These are phyloP conservation scores for Nymphaea colorata DNA, from an alignment of 164 flowering plant species.

Conservation along the genomic window DNA sequence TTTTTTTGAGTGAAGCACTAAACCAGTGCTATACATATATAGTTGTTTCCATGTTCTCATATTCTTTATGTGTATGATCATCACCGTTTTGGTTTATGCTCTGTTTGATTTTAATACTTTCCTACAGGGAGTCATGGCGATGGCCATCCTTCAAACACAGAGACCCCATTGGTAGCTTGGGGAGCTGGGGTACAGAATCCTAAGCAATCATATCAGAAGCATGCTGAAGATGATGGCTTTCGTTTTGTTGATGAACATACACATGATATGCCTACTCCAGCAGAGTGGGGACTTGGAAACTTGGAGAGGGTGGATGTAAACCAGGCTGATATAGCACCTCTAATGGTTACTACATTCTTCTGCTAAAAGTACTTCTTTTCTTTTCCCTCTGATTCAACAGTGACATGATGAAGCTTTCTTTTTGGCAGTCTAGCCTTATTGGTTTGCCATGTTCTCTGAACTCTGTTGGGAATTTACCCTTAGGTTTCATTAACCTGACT, in stretches of 20 bases:
- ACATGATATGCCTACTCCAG: constrained; percentile 86
- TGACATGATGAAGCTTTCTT: not conserved
- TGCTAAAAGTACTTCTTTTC: not conserved
- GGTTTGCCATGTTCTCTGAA: constrained; percentile 90
- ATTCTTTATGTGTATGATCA: too few species aligned
- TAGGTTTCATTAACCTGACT: constrained; percentile 49
- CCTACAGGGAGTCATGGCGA: constrained; percentile 94
- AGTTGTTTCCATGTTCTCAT: too few species aligned
- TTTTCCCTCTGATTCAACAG: not conserved
- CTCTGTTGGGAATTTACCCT: constrained; percentile 88
- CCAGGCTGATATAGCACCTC: constrained; percentile 97
- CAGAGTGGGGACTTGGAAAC: constrained; percentile 69
- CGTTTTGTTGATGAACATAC: constrained; percentile 83
- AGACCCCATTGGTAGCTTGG: constrained; percentile 97
- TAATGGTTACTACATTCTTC: constrained; percentile 46
- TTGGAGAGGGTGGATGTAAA: constrained; percentile 89
- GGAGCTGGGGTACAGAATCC: constrained; percentile 86
- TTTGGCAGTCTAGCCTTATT: constrained; percentile 78
- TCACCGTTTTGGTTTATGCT: too few species aligned
- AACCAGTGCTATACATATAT: too few species aligned
- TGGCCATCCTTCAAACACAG: constrained; percentile 92
- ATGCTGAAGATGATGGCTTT: constrained; percentile 32
- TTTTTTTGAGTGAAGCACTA: too few species aligned
- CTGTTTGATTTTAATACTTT: constrained; percentile 7
- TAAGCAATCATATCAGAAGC: constrained; percentile 21